These are phyloP conservation scores for Hanseniaspora meyeri DNA, from an alignment of 805 yeast genomes.

Conservation along the genomic window DNA sequence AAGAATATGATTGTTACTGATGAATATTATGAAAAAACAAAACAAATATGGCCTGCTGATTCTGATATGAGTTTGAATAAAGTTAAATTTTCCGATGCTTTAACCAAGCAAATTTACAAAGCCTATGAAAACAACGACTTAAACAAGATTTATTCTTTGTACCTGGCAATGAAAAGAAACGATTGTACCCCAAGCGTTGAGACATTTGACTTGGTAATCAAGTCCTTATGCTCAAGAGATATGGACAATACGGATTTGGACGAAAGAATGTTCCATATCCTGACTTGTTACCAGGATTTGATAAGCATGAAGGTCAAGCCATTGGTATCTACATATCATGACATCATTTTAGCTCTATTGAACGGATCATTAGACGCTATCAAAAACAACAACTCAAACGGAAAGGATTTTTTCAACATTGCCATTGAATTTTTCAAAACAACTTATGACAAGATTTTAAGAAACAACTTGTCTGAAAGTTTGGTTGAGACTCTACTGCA, in stretches of 20 bases:
- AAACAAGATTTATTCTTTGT: constrained; percentile 30
- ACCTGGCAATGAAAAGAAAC: constrained; percentile 33
- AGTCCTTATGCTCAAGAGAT: constrained; percentile 41
- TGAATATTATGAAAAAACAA: constrained; percentile 13
- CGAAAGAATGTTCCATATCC: constrained; percentile 45
- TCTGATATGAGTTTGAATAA: constrained; percentile 24
- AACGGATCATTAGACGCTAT: constrained; percentile 36
- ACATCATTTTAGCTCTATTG: constrained; percentile 40
- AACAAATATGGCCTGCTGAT: constrained; percentile 25
- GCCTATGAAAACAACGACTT: constrained; percentile 22
- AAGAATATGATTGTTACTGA: constrained; percentile 4
- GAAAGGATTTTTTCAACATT: constrained; percentile 37
- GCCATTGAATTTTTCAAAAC: constrained; percentile 38
- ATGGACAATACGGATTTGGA: constrained; percentile 44
- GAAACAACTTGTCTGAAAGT: constrained; percentile 33
- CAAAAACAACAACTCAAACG: constrained; percentile 30
- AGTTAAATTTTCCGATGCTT: constrained; percentile 25
- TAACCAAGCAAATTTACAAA: constrained; percentile 24
- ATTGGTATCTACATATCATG: constrained; percentile 39
- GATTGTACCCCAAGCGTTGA: constrained; percentile 39
- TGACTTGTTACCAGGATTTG: constrained; percentile 59
- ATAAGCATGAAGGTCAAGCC: constrained; percentile 46
- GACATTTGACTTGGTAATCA: constrained; percentile 42
- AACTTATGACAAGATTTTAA: constrained; percentile 17
- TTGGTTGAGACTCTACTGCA: constrained; percentile 37